Conservation (phyloP, 352 stramenopile genomes). For the Globisporangium okanoganense region DNA sequence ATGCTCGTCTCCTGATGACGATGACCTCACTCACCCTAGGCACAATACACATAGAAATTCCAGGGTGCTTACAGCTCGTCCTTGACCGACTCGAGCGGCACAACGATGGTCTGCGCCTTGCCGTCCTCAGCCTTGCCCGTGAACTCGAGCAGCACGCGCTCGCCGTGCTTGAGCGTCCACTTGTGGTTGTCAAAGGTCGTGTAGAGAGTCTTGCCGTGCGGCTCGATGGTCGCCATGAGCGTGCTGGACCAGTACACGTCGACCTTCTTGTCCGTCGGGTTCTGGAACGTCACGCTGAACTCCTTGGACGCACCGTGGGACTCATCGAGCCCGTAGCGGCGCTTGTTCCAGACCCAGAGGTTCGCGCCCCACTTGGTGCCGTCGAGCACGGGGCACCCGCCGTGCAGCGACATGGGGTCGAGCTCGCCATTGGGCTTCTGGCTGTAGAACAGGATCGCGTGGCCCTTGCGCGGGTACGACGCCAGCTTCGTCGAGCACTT, state of each 20-base stretch:
- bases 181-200: conserved; percentile 63
- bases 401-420: conserved; percentile 87
- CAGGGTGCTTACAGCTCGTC: conserved; percentile 37
- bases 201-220: conserved; percentile 43
- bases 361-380: conserved; percentile 96
- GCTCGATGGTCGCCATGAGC: conserved; percentile 60
- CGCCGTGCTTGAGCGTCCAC: conserved; percentile 61
- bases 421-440: conserved; percentile 92
- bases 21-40: background rate
- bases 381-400: conserved; percentile 94
- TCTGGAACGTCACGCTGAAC: conserved; percentile 65
- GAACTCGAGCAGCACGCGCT: conserved; percentile 52
- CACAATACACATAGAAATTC: conserved; percentile 13
- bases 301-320: conserved; percentile 20
- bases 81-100: conserved; percentile 35
- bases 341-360: conserved; percentile 96
- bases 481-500: conserved; percentile 78
- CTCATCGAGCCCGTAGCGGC: conserved; percentile 58
- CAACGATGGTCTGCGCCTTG: conserved; percentile 40
- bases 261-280: conserved; percentile 48
- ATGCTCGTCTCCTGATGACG: background rate
- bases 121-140: conserved; percentile 41
- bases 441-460: conserved; percentile 97
- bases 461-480: conserved; percentile 78
- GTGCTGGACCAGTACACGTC: conserved; percentile 66